Percentiles rank a stretch among this genome's conserved stretches.
phyloP scores from a whole-genome alignment of 257 asterid species.

The Solanum dulcamara region DNA sequence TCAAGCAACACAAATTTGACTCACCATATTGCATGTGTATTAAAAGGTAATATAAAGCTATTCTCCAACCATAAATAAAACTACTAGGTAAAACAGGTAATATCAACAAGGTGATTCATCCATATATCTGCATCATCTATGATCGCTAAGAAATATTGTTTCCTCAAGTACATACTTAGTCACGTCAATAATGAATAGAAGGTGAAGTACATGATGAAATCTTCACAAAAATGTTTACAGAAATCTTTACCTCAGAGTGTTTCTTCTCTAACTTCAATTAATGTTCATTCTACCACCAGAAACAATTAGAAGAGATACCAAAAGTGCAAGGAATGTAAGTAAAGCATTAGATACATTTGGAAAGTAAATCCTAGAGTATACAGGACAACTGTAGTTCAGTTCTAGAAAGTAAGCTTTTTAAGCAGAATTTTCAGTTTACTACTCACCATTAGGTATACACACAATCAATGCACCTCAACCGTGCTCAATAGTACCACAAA shows the following conservation, averaged over 20 bases:
- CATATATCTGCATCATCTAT: background rate
- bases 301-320: background rate
- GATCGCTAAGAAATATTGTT: background rate
- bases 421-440: background rate
- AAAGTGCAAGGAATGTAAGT: background rate
- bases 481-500: background rate
- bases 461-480: background rate
- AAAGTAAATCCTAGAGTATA: background rate
- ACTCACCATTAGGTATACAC: background rate
- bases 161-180: background rate
- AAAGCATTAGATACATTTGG: background rate
- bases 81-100: background rate
- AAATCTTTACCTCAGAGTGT: background rate
- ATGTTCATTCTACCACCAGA: background rate
- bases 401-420: background rate
- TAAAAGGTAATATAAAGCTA: background rate
- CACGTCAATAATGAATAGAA: background rate
- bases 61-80: background rate
- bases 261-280: background rate
- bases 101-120: background rate
- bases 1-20: background rate
- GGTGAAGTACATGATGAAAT: background rate
- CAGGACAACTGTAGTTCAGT: background rate
- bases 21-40: background rate
- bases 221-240: background rate